phyloP scores from a whole-genome alignment of 345 rosid genomes.

The Nasturtium officinale region DNA sequence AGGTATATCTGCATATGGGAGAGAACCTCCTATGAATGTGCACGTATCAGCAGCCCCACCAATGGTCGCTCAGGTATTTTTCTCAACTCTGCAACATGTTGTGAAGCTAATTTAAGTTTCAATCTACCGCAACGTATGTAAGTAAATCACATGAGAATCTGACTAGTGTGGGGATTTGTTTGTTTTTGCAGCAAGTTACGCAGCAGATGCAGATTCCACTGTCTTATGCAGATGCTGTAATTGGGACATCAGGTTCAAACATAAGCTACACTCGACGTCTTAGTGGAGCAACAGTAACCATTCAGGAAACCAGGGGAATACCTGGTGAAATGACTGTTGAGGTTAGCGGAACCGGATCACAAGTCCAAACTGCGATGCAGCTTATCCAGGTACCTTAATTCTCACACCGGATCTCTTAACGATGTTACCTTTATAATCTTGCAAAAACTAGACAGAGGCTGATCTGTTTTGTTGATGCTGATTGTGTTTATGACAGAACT shows the following conservation, averaged over 20 bases:
- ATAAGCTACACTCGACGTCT: constrained; percentile 96
- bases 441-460: not conserved
- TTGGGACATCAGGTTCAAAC: constrained; percentile 91
- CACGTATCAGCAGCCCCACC: constrained; percentile 82
- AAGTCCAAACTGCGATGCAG: constrained; percentile 99
- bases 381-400: constrained; percentile 66
- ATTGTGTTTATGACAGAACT: constrained; percentile 64
- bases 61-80: constrained; percentile 86
- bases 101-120: not conserved
- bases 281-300: constrained; percentile 96
- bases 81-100: not conserved
- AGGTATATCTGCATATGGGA: constrained; percentile 95
- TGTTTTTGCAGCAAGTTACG: constrained; percentile 59
- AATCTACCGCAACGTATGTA: not conserved
- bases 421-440: not conserved
- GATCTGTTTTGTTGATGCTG: not conserved
- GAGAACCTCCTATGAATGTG: constrained; percentile 77
- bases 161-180: constrained; percentile 2
- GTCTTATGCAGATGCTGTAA: constrained; percentile 95
- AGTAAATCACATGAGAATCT: constrained; percentile 18
- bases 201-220: constrained; percentile 96
- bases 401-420: not conserved
- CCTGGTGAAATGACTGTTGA: constrained; percentile 99
- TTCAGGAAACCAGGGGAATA: constrained; percentile 94
- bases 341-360: constrained; percentile 92